Evolutionary conservation across 2,329 filamentous ascomycete species (phyloP).

Genomic region (Fonsecaea nubica): DNA sequence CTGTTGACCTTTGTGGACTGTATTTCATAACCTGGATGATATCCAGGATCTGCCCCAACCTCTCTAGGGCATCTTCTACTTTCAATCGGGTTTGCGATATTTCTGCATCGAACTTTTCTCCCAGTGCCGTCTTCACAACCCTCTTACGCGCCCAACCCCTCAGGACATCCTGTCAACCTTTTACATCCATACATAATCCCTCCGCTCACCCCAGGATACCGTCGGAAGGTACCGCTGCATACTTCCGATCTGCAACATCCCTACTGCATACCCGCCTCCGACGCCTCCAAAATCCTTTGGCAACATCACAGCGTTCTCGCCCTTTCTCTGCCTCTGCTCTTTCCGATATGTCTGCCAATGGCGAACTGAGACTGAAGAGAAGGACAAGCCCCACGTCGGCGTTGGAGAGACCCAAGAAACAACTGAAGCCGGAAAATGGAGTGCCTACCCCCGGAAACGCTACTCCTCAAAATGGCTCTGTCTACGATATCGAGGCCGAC

Average conservation of each 20-base stretch:
- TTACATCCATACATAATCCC: constrained; percentile 2
- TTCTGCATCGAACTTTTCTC: constrained; percentile 13
- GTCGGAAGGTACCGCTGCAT: constrained; percentile 13
- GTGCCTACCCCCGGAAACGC: constrained; percentile 50
- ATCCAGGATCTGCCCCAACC: constrained; percentile 27
- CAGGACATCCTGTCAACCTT: constrained; percentile 1
- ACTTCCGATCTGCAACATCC: constrained; percentile 16
- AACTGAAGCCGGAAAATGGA: constrained; percentile 57
- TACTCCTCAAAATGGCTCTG: constrained; percentile 52
- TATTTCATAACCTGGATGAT: constrained; percentile 31
- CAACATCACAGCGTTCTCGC: neutral
- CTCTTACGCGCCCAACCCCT: constrained; percentile 8
- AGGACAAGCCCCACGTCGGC: constrained; percentile 60
- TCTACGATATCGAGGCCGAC: constrained; percentile 54
- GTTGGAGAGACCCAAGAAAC: constrained; percentile 62
- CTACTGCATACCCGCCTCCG: neutral
- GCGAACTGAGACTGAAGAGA: constrained; percentile 59
- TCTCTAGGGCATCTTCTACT: constrained; percentile 28
- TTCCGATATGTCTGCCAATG: constrained; percentile 57
- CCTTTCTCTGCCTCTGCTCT: constrained; percentile 7
- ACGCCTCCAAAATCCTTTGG: neutral
- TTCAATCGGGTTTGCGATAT: constrained; percentile 24
- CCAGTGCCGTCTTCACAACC: constrained; percentile 1
- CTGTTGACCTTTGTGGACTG: constrained; percentile 4
- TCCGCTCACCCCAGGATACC: neutral